Evolutionary conservation across 2,329 filamentous ascomycete species (phyloP), one percentile per base, ranked within the genome.

Genomic region (Tolypocladium sp.): DNA sequence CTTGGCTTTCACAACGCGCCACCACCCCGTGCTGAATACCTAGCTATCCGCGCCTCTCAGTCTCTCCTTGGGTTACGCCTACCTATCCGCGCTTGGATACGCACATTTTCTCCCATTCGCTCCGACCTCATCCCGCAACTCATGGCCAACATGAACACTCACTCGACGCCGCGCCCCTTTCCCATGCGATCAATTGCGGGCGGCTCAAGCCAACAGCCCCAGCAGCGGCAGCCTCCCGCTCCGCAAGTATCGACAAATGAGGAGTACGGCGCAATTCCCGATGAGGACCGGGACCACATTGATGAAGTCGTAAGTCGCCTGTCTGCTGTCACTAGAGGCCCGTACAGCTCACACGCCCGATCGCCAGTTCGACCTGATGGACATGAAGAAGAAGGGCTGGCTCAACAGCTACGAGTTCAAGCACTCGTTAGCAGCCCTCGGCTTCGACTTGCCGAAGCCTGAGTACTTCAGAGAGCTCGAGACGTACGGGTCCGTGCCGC

Each of bases 331-430:
- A 25, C 35, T 33, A 20, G 15, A 38, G 25, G 15, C n/a, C 22
- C 13, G 46, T 58, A 33, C 20, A 38, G 44, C 68, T 70, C 55
- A 68, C 64, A 44, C 42, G 37, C 30, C 37, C 10, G 22, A 1
- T 40, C 57, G 49, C 30, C 64, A 96, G 89, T 97, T 97, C 75
- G 87, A 88, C 62, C 86, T 97, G 64, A 97, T 99, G 81, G 94
- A 97, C 73, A 89, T 96, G 69, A 93, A 97, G 80, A 93, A 95
- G 73, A 92, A 97, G 77, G 84, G 87, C 54, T 87, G 90, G 74
- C 91, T 99, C 70, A 93, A 97, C 78, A 97, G 96, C 79, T 94
- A 97, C 77, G 94, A 99, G 77, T 90, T 97, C 72, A 93, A 94
- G 75, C 94, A 97, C 76, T 92, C 93, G 61, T 87, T 97, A 68